These are phyloP conservation scores for Apiospora aurea DNA, from an alignment of 2,329 filamentous ascomycete species.

Conservation along the genomic window DNA sequence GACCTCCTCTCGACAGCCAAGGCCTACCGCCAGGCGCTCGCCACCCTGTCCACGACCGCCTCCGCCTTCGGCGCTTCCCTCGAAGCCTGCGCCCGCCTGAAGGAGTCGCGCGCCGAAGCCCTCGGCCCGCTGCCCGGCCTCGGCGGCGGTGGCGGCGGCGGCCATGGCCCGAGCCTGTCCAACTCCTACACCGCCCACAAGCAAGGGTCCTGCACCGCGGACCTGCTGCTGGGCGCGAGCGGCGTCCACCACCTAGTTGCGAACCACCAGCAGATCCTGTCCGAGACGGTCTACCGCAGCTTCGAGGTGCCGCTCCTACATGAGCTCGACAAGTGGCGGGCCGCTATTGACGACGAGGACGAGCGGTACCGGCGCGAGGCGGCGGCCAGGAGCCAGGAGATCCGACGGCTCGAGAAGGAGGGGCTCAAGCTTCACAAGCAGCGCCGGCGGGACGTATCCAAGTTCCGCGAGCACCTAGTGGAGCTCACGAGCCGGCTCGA, in stretches of 20 bases:
- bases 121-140: conserved; percentile 45
- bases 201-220: conserved; percentile 64
- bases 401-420: conserved; percentile 69
- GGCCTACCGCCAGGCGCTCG: conserved; percentile 67
- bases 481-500: conserved; percentile 68
- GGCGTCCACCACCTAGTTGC: conserved; percentile 72
- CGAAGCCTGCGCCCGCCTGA: conserved; percentile 72
- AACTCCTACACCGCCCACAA: conserved; percentile 52
- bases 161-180: conserved; percentile 48
- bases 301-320: conserved; percentile 75
- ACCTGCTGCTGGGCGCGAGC: conserved; percentile 66
- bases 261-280: conserved; percentile 74
- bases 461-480: conserved; percentile 69
- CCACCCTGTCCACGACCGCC: conserved; percentile 65
- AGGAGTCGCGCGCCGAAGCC: conserved; percentile 68
- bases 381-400: conserved; percentile 63
- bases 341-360: conserved; percentile 70
- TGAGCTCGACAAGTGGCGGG: conserved; percentile 71
- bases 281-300: conserved; percentile 71
- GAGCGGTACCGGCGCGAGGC: conserved; percentile 64
- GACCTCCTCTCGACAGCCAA: conserved; percentile 69
- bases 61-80: conserved; percentile 70
- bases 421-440: conserved; percentile 68
- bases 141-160: conserved; percentile 28
- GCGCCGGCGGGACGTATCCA: conserved; percentile 65